Base-by-base conservation (phyloP, 1,284 basidiomycete species). In the Laetiporus sulphureus region DNA sequence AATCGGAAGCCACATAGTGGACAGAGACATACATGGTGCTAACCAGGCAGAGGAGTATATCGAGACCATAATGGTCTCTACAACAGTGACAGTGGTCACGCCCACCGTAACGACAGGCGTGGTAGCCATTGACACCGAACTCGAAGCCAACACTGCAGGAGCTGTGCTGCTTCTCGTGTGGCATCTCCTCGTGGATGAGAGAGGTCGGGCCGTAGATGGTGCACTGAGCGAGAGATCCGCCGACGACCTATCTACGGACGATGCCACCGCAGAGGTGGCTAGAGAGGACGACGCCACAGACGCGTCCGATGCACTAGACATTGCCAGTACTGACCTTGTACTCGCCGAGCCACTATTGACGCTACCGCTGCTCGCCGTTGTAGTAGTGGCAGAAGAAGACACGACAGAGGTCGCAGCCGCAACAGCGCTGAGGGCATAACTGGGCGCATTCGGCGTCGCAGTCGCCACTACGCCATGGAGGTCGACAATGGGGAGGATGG, bases 401-500 rank as follows among this genome's bases (percentile, higher is more conserved):
- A 31, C 21, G 18, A 18, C 44, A 13, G 33, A 33, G 3, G 38
- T 25, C 5, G 45, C 5, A 40, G 29, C 13, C 39, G 42, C 30
- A 34, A 18, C 24, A 24, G 39, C 7, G 30, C 25, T 27, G 43
- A 33, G n/a, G 23, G 47, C n/a, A 27, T 24, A 27, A 8, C 29
- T 32, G 13, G 38, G 27, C 38, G 38, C 27, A 21, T 22, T 32
- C 12, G 41, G 36, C n/a, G 41, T 42, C 22, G 41, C 34, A 12
- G 41, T 42, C 8, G 41, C 18, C 19, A 27, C 29, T n/a, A 38
- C 41, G 22, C 38, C 41, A 3, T 21, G 32, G 15, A 44, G 29
- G 24, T 36, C 25, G 1, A 47, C 38, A 15, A 52, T 48, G 7
- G 54, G 50, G 36, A 56, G 25, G 35, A 46, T 30, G 15, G 56